These are phyloP conservation scores for Calonectria naviculata DNA, from an alignment of 2,329 filamentous ascomycete genomes.

Conservation along the genomic window DNA sequence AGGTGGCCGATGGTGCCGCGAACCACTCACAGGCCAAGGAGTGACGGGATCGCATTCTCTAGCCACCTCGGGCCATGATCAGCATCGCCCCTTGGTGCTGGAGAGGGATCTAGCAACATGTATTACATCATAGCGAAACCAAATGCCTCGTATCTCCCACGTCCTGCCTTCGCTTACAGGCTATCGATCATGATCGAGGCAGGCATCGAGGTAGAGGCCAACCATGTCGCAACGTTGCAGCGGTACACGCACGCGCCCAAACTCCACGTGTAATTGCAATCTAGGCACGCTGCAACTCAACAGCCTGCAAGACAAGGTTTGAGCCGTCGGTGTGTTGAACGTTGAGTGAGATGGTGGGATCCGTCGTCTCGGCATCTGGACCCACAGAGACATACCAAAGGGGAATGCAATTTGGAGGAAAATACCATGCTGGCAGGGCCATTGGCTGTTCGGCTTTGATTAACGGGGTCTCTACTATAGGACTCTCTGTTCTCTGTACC, in stretches of 20 bases:
- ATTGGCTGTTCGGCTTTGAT: background rate
- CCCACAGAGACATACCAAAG: background rate
- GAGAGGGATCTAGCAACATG: constrained; percentile 13
- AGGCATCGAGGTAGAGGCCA: background rate
- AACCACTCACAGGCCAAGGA: background rate
- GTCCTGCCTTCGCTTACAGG: background rate
- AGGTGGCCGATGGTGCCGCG: background rate
- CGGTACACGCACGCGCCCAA: background rate
- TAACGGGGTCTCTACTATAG: background rate
- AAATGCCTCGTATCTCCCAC: constrained; percentile 3
- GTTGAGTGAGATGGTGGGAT: constrained; percentile 11
- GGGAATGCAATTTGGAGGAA: constrained; percentile 26
- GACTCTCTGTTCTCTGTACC: background rate
- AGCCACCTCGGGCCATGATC: constrained; percentile 33
- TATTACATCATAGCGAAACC: constrained; percentile 7
- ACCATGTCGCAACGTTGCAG: background rate
- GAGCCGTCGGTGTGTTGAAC: background rate
- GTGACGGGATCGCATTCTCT: constrained; percentile 8
- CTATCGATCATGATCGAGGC: background rate
- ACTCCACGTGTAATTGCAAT: background rate
- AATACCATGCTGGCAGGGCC: constrained; percentile 12
- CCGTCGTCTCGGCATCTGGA: background rate
- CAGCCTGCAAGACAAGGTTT: constrained; percentile 23
- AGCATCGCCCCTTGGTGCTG: constrained; percentile 8
- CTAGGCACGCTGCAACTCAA: constrained; percentile 13